Base-by-base conservation (phyloP, 306 rosid species). In the Rubus idaeus region DNA sequence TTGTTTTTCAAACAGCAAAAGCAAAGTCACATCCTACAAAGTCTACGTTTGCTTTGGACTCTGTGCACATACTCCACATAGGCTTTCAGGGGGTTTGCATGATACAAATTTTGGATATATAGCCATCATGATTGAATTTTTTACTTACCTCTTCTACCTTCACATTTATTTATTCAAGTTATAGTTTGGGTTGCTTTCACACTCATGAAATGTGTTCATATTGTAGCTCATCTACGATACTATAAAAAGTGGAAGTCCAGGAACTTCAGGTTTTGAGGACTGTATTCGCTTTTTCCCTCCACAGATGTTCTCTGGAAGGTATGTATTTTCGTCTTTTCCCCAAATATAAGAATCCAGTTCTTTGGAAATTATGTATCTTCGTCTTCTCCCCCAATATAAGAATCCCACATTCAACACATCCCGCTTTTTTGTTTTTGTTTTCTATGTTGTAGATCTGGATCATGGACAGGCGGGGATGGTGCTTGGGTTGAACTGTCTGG, bases 401-500 rank as follows among this genome's bases (percentile, higher is more conserved):
- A 50, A 30, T 41, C 52, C 71, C 35, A 30, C 35, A 30, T 30
- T 30, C 35, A 30, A 30, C 35, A 30, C 35, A 30, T 30, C 35
- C 35, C 35, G 35, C 35, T 1, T 3, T 7, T 21, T 9, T 1
- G 1, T 20, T 57, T 8, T 20, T 7, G 0, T 10, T 50, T 73
- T 51, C 68, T 45, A 30, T 85, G 77, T 66, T 77, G 64, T 66
- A 94, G 98, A 78, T 87, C 95, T 89, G 97, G 98, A 66, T 83
- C 95, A 73, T 92, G 96, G 98, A 85, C 91, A 3, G 98, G 97
- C 41, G 97, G 93, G 47, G 86, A 89, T 87, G 98, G 98, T 70
- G 86, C 91, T 58, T 94, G 98, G 98, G 93, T 94, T 76, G 98
- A 94, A 82, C 78, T 94, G 65, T 94, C 98, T 2, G 98, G 98